phyloP scores from a whole-genome alignment of 768 basidiomycete genomes.

The Leccinum pellstonianum region DNA sequence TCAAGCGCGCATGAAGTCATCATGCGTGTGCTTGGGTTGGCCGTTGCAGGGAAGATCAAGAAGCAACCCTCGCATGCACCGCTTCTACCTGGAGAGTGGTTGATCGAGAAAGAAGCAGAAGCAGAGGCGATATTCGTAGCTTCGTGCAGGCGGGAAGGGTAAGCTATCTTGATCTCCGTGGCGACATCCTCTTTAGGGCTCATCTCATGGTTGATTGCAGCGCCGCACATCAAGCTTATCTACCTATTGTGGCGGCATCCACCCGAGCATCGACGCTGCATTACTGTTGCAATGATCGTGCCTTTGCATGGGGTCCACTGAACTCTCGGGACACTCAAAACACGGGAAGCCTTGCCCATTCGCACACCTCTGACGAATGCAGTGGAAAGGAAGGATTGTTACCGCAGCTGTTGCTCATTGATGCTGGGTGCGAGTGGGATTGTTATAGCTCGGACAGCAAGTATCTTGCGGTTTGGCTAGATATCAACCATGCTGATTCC shows the following conservation, averaged over 20 bases:
- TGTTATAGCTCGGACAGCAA: constrained; percentile 65
- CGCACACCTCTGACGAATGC: constrained; percentile 20
- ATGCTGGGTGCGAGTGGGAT: constrained; percentile 91
- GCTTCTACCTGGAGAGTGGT: constrained; percentile 75
- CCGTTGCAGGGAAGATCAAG: constrained; percentile 57
- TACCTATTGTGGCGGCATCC: constrained; percentile 89
- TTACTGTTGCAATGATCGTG: constrained; percentile 91
- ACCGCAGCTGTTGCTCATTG: constrained; percentile 83
- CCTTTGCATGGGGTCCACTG: constrained; percentile 83
- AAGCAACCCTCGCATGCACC: constrained; percentile 43
- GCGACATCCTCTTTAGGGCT: not conserved
- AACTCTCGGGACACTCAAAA: constrained; percentile 55
- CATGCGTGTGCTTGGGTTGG: constrained; percentile 85
- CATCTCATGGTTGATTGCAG: constrained; percentile 37
- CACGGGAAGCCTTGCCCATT: constrained; percentile 43
- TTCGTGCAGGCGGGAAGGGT: constrained; percentile 87
- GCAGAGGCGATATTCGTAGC: constrained; percentile 94
- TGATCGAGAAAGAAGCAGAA: constrained; percentile 89
- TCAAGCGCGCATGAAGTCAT: constrained; percentile 88
- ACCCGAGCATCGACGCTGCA: constrained; percentile 87
- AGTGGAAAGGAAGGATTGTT: constrained; percentile 34
- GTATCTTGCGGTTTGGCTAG: constrained; percentile 4
- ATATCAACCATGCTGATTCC: not conserved
- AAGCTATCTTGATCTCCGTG: constrained; percentile 22
- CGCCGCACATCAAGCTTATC: constrained; percentile 83